phyloP scores from a whole-genome alignment of 1,284 basidiomycete genomes.

The Fereydounia khargensis region DNA sequence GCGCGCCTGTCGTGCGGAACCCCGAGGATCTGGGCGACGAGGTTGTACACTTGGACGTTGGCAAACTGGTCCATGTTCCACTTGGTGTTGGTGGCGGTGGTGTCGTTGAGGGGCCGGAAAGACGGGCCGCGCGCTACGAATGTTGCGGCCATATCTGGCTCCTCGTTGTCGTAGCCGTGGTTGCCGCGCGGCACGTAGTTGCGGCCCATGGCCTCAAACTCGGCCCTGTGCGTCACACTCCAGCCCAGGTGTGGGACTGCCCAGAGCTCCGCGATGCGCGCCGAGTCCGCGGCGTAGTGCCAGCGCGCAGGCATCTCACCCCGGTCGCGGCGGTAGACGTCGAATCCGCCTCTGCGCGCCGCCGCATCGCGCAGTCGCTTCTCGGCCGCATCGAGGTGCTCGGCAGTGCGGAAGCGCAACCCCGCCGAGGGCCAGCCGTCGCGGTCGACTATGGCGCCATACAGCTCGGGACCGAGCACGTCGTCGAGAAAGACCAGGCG shows the following conservation, averaged over 20 bases:
- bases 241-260: conserved; percentile 25
- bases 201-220: conserved; percentile 60
- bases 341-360: conserved; percentile 2
- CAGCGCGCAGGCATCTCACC: conserved; percentile 10
- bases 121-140: conserved; percentile 88
- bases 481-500: conserved; percentile 78
- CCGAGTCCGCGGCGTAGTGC: not conserved
- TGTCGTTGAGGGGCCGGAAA: conserved; percentile 62
- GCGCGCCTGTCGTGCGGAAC: conserved; percentile 60
- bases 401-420: conserved; percentile 5
- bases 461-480: conserved; percentile 70
- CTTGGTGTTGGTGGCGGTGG: not conserved
- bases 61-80: conserved; percentile 68
- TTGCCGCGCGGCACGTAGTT: conserved; percentile 63
- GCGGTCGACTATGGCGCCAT: conserved; percentile 67
- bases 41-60: conserved; percentile 80
- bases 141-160: conserved; percentile 77
- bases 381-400: too few relatives aligned
- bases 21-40: conserved; percentile 73
- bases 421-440: conserved; percentile 63
- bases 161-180: conserved; percentile 78
- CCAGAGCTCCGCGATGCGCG: conserved; percentile 6
- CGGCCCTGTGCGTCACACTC: conserved; percentile 13
- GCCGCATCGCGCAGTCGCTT: too few relatives aligned
- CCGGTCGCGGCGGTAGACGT: conserved; percentile 6